A percentile compares a stretch with the other conserved stretches of the same genome.
Evolutionary conservation across 306 rosid species (phyloP).

Genomic region (Medicago lupulina): DNA sequence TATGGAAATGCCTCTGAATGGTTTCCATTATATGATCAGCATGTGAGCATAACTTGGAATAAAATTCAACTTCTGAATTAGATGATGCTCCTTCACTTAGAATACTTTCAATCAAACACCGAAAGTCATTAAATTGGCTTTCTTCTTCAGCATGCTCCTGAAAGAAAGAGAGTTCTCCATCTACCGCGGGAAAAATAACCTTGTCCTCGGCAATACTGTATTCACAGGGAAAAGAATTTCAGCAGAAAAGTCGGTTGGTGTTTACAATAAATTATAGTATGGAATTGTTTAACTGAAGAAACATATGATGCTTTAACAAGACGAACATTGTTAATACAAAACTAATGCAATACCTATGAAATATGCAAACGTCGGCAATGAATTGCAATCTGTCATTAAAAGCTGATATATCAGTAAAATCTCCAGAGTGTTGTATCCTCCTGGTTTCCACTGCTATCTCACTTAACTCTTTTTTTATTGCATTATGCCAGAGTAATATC

Average conservation of each 20-base stretch:
- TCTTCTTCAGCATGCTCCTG: conserved; percentile 99
- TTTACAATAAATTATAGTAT: conserved; percentile 25
- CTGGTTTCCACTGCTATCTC: conserved; percentile 77
- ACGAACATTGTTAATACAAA: conserved; percentile 33
- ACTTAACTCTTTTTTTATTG: conserved; percentile 81
- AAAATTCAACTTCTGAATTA: conserved; percentile 85
- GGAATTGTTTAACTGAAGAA: conserved; percentile 31
- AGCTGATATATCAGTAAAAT: conserved; percentile 78
- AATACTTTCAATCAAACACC: conserved; percentile 88
- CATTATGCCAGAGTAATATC: conserved; percentile 97
- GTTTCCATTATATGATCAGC: conserved; percentile 99
- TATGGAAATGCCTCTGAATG: conserved; percentile 82
- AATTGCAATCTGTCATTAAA: conserved; percentile 90
- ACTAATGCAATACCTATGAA: conserved; percentile 77
- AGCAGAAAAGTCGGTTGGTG: conserved; percentile 14
- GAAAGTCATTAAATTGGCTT: conserved; percentile 92
- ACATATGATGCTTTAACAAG: conserved; percentile 32
- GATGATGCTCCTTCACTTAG: conserved; percentile 89
- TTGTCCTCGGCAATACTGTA: conserved; percentile 99
- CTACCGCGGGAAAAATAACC: conserved; percentile 96
- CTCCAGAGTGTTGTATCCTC: conserved; percentile 58
- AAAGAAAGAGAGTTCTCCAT: conserved; percentile 85
- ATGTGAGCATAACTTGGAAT: conserved; percentile 80
- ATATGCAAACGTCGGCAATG: conserved; percentile 94
- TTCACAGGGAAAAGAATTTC: conserved; percentile 42